Base-by-base conservation (phyloP, 176 grass and related monocot species). In the Melocanna baccifera region DNA sequence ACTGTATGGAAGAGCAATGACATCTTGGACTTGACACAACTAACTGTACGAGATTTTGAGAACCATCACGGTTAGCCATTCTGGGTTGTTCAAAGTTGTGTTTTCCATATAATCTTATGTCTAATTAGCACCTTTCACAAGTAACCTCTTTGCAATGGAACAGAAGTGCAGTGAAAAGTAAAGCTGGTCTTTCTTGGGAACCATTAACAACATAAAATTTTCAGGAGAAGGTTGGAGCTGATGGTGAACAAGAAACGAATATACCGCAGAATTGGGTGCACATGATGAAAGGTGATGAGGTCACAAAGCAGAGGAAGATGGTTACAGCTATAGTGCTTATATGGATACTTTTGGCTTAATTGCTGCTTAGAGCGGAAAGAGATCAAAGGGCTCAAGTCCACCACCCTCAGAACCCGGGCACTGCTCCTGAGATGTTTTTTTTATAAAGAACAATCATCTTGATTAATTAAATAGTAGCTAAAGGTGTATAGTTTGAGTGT, bases 341-440 rank as follows among this genome's bases (percentile, higher is more conserved):
- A 89, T 89, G 81, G 69, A 28, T 83, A 66, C 52, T 89, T 86
- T 89, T 81, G 32, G 40, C 71, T 61, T 80, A 81, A 58, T 83
- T 87, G 87, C 84, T 84, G 87, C 77, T 77, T 92, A 73, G 87
- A 58, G 87, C 80, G 43, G 81, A 89, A 92, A 92, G 91, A 81
- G 76, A 92, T 76, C 65, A 89, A 89, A 89, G 83, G 74, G 62
- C 42, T 69, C 36, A 63, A 67, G 67, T 75, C 91, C 91, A 92
- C 87, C 67, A 59, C 67, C 70, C 91, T 77, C 41, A 90, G 52
- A 92, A 92, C 82, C 77, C 72, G 91, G 91, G 79, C 85, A 73
- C 81, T 78, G 84, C 77, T 59, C 81, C 78, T 87, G 15, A 81
- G 23, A 73, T 84, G 87, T 19, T 57, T 30, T 57, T 30, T 78